phyloP scores from a whole-genome alignment of 2,329 filamentous ascomycete species.

The Rhynchosporium secalis region DNA sequence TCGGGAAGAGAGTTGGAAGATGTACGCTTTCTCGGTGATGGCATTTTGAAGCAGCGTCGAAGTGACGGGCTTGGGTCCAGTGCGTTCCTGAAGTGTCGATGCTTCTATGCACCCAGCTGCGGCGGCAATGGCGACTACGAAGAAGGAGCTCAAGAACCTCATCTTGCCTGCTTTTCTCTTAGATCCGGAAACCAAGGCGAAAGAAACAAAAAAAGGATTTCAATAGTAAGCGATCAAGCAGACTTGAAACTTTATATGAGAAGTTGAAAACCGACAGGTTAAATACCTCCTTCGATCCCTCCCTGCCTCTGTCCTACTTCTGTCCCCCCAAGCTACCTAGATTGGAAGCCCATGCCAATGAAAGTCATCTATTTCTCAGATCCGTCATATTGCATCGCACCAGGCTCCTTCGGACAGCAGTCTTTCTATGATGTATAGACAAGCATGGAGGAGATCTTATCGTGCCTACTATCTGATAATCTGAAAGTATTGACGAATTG shows the following conservation, averaged over 20 bases:
- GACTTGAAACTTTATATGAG: neutral
- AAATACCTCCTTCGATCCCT: neutral
- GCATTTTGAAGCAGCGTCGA: conserved; percentile 18
- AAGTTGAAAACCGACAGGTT: neutral
- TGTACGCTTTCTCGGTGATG: conserved; percentile 20
- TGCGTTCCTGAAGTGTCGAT: conserved; percentile 15
- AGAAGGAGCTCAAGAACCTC: neutral
- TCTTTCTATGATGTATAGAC: too few species aligned
- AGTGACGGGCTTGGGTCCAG: conserved; percentile 20
- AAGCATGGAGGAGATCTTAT: neutral
- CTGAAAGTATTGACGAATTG: neutral
- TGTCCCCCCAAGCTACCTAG: too few species aligned
- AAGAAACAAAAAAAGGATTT: neutral
- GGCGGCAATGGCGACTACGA: neutral
- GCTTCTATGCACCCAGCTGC: conserved; percentile 12
- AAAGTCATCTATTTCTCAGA: neutral
- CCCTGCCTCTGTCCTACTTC: too few species aligned
- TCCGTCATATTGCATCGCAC: too few species aligned
- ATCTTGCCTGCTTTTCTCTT: neutral
- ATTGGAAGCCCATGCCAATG: neutral
- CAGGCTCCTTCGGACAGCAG: too few species aligned
- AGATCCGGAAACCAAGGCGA: neutral
- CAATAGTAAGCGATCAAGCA: neutral
- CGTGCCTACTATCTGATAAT: neutral
- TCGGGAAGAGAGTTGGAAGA: neutral